Base-by-base conservation (phyloP, 2,329 filamentous ascomycete genomes). In the Dryadomyces sulphureus region DNA sequence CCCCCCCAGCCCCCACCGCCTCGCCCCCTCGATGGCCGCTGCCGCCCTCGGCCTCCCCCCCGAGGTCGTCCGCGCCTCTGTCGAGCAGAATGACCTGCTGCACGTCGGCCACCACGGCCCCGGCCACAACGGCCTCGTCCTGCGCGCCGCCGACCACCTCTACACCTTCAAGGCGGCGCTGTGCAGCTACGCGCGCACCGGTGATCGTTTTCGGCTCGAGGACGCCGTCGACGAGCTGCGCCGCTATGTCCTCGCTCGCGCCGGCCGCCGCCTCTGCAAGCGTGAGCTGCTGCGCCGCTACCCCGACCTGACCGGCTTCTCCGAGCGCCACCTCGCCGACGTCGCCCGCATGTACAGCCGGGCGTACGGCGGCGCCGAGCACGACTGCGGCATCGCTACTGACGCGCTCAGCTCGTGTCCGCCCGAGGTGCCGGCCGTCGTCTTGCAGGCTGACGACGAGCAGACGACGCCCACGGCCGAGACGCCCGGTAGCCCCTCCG, bases 161-260 rank as follows among this genome's bases (percentile, higher is more conserved):
- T 83, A 80, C 61, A 77, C 73, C 38, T 75, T 83, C 62, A 80
- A 80, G 57, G 66, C 67, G 41, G 73, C 75, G 1, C 65, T 82
- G 11, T 67, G 72, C 17, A 68, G 68, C 51, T 80, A 80, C 57
- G 67, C 72, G 5, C 65, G 65, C 48, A 68, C 65, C 1, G 59
- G 57, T 17, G 63, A 62, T 32, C 61, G 60, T 11, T 56, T 63
- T 27, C 65, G 69, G 11, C 65, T 81, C 8, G 74, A 79, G 52
- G 69, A 77, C 41, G 75, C 77, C 24, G 73, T 81, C 41, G 75
- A 81, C 56, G 76, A 79, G 56, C 65, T 82, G 34, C 69, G 76
- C 3, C 68, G 76, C 5, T 67, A 77, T 21, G 69, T 80, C 16
- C 65, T 81, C 12, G 66, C 72, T 67, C 48, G 66, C 8, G 42